Conservation (phyloP, 306 rosid genomes). For the Glycine tomentella region DNA sequence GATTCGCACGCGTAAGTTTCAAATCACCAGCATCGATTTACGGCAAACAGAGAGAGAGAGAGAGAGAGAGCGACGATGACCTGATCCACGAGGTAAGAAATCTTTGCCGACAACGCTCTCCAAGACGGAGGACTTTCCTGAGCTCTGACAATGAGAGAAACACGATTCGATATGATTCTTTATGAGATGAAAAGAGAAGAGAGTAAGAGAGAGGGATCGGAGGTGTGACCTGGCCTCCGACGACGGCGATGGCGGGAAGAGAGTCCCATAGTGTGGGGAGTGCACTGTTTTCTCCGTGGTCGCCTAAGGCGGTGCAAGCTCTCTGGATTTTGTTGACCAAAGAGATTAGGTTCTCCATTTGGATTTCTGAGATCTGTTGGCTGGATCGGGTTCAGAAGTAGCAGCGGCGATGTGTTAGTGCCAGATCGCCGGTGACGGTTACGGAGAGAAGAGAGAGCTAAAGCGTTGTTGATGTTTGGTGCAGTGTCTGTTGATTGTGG, state of each 20-base stretch:
- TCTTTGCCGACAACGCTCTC: constrained; percentile 98
- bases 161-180: not conserved
- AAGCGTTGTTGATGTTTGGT: constrained; percentile 7
- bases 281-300: constrained; percentile 87
- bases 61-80: constrained; percentile 43
- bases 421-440: constrained; percentile 39
- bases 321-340: constrained; percentile 94
- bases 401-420: not conserved
- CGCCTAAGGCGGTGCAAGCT: constrained; percentile 97
- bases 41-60: not conserved
- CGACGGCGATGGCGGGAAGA: constrained; percentile 94
- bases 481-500: constrained; percentile 29
- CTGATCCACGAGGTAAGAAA: constrained; percentile 99
- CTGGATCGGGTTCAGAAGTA: not conserved
- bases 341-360: constrained; percentile 87
- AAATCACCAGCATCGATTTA: not conserved
- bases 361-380: constrained; percentile 39
- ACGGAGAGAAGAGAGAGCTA: not conserved
- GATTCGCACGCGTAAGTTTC: constrained; percentile 38
- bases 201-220: constrained; percentile 50
- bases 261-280: constrained; percentile 97
- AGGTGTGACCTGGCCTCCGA: constrained; percentile 86
- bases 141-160: constrained; percentile 68
- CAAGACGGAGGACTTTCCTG: constrained; percentile 93
- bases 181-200: not conserved